Evolutionary conservation across 805 yeast genomes (phyloP).

Genomic region (Dipodascus geniculatus): DNA sequence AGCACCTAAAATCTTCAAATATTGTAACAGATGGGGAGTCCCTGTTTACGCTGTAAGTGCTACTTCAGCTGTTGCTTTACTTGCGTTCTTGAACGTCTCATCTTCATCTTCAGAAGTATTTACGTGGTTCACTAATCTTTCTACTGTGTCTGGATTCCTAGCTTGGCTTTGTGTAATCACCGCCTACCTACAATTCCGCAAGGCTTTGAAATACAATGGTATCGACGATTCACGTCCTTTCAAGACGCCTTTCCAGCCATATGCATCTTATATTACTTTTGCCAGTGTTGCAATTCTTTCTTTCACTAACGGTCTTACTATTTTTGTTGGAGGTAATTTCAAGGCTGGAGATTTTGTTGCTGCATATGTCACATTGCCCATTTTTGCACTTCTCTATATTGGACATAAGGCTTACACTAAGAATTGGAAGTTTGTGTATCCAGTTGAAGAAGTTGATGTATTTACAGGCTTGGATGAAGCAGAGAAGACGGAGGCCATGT

Average conservation of each 20-base stretch:
- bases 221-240: constrained; percentile 46
- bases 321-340: constrained; percentile 42
- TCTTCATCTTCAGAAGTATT: constrained; percentile 42
- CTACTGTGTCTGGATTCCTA: constrained; percentile 55
- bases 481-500: constrained; percentile 46
- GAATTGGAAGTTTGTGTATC: constrained; percentile 36
- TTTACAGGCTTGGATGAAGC: constrained; percentile 40
- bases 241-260: constrained; percentile 45
- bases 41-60: constrained; percentile 62
- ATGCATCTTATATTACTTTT: constrained; percentile 44
- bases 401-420: constrained; percentile 43
- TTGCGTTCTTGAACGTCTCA: constrained; percentile 57
- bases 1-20: constrained; percentile 53
- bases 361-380: constrained; percentile 57
- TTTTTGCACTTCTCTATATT: constrained; percentile 38
- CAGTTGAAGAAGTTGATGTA: constrained; percentile 49
- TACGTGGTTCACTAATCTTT: constrained; percentile 53
- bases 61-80: constrained; percentile 47
- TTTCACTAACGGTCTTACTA: constrained; percentile 63
- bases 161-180: constrained; percentile 46
- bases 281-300: constrained; percentile 38
- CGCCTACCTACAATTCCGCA: constrained; percentile 52
- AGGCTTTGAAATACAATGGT: constrained; percentile 43
- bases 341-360: constrained; percentile 51
- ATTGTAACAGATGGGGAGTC: constrained; percentile 55